Evolutionary conservation across 805 yeast genomes (phyloP), one percentile per base, ranked within the genome.

Genomic region (Barnettozyma botsteinii): DNA sequence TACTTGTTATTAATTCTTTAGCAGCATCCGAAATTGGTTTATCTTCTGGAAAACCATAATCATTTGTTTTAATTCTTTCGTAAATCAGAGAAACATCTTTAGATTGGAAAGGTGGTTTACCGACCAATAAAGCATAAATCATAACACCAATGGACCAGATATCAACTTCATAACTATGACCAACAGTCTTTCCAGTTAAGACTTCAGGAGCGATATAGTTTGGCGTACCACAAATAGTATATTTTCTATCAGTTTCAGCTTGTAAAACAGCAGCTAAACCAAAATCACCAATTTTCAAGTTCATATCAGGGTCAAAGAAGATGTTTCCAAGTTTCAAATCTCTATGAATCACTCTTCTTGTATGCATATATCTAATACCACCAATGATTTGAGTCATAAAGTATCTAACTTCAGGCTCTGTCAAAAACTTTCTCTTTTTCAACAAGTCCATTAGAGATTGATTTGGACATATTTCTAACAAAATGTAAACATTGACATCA

Each of bases 171-270:
- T 79, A 89, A 37, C 94, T 80, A 61, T 93, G 98, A 8, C 98
- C 98, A 11, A 78, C 73, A 39, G 70, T 76, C 54, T 87, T 87
- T 22, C 95, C 95, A 30, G 88, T 85, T 49, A 93, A 72, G 18
- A 93, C 95, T 67, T 93, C 99, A 7, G 99, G 99, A 1, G 98
- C 97, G 58, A 93, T 93, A 61, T 93, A 93, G 65, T 93, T 93
- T 45, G 99, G 99, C 19, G 99, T 93, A 40, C 99, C 99, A 64
- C 99, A 93, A 41, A 93, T 86, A 32, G 98, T 91, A 59, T 81
- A 85, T 56, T 91, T 87, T 49, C 91, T 79, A 37, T 85, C 85
- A 42, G 73, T 73, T 23, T 73, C 69, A 18, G 77, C 69, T 31
- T 83, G 84, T 46, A 93, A 72, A n/a, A 86, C 83, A 1, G 97